Evolutionary conservation across 2,329 filamentous ascomycete genomes (phyloP).

Genomic region (Trichoderma atrobrunneum): DNA sequence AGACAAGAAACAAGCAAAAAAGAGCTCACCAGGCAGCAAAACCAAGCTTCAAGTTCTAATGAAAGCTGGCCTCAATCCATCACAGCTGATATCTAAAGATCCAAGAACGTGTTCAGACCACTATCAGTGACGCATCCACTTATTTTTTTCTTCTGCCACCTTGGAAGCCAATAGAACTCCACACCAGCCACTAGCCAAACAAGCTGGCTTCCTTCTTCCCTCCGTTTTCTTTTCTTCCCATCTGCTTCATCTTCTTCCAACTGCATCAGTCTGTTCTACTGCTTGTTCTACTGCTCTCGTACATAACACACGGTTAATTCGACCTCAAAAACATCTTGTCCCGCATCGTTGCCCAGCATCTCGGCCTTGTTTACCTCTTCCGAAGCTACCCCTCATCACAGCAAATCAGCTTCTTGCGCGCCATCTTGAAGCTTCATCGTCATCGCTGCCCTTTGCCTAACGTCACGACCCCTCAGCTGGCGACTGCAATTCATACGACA

Average conservation of each 20-base stretch:
- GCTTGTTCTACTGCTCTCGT: neutral
- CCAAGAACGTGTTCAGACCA: neutral
- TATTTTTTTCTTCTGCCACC: neutral
- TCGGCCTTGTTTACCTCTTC: neutral
- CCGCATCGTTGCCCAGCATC: neutral
- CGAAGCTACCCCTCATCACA: conserved; percentile 3
- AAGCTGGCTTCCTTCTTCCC: neutral
- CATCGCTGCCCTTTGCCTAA: neutral
- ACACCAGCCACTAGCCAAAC: conserved; percentile 7
- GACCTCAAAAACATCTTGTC: neutral
- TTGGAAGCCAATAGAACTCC: conserved; percentile 15
- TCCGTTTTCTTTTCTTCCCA: neutral
- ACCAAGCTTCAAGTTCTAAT: neutral
- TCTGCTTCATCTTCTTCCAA: neutral
- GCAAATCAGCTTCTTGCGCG: neutral
- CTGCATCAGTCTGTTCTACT: neutral
- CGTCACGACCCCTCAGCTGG: conserved; percentile 17
- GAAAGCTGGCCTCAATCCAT: conserved; percentile 19
- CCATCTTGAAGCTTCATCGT: conserved; percentile 1
- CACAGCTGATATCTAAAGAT: neutral
- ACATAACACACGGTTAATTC: neutral
- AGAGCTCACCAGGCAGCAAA: neutral
- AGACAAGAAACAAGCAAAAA: neutral
- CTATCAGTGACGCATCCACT: conserved; percentile 14
- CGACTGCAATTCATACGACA: neutral